Percentiles rank a stretch among this genome's conserved stretches.
Evolutionary conservation across 2,329 filamentous ascomycete genomes (phyloP).

Genomic region (Grosmannia clavigera): DNA sequence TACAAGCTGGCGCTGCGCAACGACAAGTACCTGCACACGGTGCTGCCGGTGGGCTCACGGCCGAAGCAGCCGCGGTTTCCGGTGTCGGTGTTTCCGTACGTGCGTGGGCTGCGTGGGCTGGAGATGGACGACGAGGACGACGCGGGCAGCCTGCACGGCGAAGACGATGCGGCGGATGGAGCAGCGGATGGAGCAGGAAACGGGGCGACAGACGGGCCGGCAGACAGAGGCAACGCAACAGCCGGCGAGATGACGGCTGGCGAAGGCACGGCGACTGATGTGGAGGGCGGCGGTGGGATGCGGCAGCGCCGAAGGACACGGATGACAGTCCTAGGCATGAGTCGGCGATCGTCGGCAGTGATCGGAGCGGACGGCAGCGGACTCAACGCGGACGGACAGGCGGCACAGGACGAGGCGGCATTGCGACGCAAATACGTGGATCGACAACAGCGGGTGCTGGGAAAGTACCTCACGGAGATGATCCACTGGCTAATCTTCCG

Average conservation of each 20-base stretch:
- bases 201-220: conserved; percentile 25
- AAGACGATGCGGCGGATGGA: conserved; percentile 15
- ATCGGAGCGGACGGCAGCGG: conserved; percentile 29
- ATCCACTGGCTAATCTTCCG: conserved; percentile 95
- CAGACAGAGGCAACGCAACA: conserved; percentile 12
- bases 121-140: conserved; percentile 67
- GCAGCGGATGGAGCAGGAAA: conserved; percentile 11
- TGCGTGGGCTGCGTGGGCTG: conserved; percentile 66
- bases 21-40: conserved; percentile 65
- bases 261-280: conserved; percentile 58
- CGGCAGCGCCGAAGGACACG: conserved; percentile 36
- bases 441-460: conserved; percentile 71
- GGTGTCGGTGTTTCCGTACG: conserved; percentile 76
- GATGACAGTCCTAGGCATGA: conserved; percentile 35
- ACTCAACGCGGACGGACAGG: conserved; percentile 18
- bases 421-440: conserved; percentile 58
- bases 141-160: conserved; percentile 24
- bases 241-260: conserved; percentile 37
- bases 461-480: conserved; percentile 85
- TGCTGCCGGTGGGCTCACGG: conserved; percentile 51
- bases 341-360: conserved; percentile 39
- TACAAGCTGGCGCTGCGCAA: conserved; percentile 82
- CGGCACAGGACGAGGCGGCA: conserved; percentile 40
- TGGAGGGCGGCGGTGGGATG: conserved; percentile 35
- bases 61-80: conserved; percentile 86